Conservation (phyloP, 495 filamentous ascomycete genomes). For the Lophiotrema nucula region DNA sequence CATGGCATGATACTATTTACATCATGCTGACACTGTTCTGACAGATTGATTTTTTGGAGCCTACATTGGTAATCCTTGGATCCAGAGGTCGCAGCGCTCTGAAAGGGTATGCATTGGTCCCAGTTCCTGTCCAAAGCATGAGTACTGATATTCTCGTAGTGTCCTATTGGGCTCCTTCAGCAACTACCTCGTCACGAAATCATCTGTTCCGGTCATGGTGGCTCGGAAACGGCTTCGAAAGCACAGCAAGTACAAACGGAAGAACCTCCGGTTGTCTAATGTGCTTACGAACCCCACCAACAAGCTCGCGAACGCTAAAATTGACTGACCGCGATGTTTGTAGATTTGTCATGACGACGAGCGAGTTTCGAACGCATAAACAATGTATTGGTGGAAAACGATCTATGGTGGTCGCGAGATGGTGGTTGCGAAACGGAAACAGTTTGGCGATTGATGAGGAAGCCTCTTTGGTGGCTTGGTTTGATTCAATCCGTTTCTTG, state of each 20-base stretch:
- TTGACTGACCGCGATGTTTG: conserved; percentile 26
- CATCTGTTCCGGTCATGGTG: conserved; percentile 73
- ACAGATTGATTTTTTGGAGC: conserved; percentile 83
- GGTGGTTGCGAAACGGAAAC: conserved; percentile 27
- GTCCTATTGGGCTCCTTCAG: conserved; percentile 93
- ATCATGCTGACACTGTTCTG: conserved; percentile 26
- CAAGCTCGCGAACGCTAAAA: conserved; percentile 33
- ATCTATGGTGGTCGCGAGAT: not conserved
- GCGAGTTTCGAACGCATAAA: not conserved
- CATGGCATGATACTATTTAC: not conserved
- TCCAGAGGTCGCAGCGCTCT: conserved; percentile 85
- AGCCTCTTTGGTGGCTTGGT: conserved; percentile 8
- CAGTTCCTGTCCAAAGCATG: conserved; percentile 11
- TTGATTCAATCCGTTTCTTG: conserved; percentile 15
- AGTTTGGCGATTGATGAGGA: conserved; percentile 25
- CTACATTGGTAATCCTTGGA: conserved; percentile 91
- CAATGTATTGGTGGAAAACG: not conserved
- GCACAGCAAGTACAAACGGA: conserved; percentile 42
- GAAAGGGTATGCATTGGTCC: conserved; percentile 67
- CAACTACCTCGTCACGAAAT: conserved; percentile 94
- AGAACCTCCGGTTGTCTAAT: conserved; percentile 35
- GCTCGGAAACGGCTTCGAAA: conserved; percentile 45
- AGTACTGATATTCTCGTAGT: conserved; percentile 45
- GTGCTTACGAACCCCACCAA: conserved; percentile 32
- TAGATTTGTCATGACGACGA: conserved; percentile 22